Percentiles rank a stretch among this genome's conserved stretches.
phyloP scores from a whole-genome alignment of 2,329 filamentous ascomycete species.

The Aspergillus nomiae region DNA sequence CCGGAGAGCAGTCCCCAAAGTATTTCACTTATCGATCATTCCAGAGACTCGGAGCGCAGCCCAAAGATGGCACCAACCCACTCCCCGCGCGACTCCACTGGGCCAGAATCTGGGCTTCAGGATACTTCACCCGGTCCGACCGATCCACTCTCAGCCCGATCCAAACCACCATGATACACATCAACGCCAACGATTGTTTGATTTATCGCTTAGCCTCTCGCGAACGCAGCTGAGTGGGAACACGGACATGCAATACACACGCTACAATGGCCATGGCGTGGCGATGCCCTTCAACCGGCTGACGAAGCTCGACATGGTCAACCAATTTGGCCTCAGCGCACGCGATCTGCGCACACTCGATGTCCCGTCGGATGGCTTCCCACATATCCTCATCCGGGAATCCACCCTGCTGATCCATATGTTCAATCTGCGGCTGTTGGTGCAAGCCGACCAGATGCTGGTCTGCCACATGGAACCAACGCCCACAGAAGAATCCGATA shows the following conservation, averaged over 20 bases:
- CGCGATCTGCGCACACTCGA: constrained; percentile 39
- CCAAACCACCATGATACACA: not conserved
- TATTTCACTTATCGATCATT: not conserved
- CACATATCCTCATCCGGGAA: constrained; percentile 37
- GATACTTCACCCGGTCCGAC: not conserved
- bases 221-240: constrained; percentile 6
- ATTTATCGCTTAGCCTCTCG: not conserved
- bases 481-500: constrained; percentile 8
- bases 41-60: not conserved
- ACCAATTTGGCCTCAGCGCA: constrained; percentile 23
- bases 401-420: constrained; percentile 37
- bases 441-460: constrained; percentile 34
- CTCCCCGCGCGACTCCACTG: not conserved
- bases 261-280: not conserved
- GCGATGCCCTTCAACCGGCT: not conserved
- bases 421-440: constrained; percentile 39
- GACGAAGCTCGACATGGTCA: constrained; percentile 23
- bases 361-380: constrained; percentile 34
- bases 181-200: not conserved
- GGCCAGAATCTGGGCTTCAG: not conserved
- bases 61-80: not conserved
- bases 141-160: not conserved
- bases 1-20: not conserved
- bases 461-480: constrained; percentile 28
- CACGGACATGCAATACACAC: constrained; percentile 6